Evolutionary conservation across 352 stramenopile species (phyloP).

Genomic region (Thalassiosira mediterranea): DNA sequence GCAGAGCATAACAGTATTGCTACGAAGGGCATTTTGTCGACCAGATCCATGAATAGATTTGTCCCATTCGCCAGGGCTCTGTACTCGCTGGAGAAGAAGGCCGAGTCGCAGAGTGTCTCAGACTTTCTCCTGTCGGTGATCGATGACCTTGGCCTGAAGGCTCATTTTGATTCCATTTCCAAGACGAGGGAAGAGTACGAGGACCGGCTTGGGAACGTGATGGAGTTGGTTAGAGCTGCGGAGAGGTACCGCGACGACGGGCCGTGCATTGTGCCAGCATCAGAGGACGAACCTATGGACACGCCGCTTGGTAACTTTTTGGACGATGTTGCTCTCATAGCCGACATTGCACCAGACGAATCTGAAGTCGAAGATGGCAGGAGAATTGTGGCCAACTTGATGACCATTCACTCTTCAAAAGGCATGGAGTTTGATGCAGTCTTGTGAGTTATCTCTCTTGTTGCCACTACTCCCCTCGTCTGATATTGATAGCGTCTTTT

Average conservation of each 20-base stretch:
- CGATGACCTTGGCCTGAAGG: conserved; percentile 58
- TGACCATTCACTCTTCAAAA: conserved; percentile 86
- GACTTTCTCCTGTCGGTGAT: conserved; percentile 61
- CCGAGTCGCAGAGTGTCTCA: conserved; percentile 42
- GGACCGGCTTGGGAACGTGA: conserved; percentile 68
- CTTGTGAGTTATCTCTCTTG: conserved; percentile 67
- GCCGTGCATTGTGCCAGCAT: conserved; percentile 30
- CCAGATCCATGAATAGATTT: conserved; percentile 60
- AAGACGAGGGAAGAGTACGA: conserved; percentile 74
- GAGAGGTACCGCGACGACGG: conserved; percentile 65
- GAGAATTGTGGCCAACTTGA: conserved; percentile 71
- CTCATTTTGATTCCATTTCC: conserved; percentile 76
- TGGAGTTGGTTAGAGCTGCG: conserved; percentile 65
- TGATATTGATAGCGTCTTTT: no score
- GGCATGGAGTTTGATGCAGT: conserved; percentile 87
- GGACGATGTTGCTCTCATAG: conserved; percentile 80
- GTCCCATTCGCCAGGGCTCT: conserved; percentile 67
- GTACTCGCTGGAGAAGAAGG: conserved; percentile 45
- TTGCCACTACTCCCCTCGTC: no score
- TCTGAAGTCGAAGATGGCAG: conserved; percentile 14
- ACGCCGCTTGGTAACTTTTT: conserved; percentile 80
- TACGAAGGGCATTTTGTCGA: conserved; percentile 55
- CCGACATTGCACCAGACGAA: conserved; percentile 63
- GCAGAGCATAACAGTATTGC: no score
- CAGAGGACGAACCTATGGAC: conserved; percentile 32